These are phyloP conservation scores for Metarhizium rileyi DNA, from an alignment of 2,329 filamentous ascomycete species.

Conservation along the genomic window DNA sequence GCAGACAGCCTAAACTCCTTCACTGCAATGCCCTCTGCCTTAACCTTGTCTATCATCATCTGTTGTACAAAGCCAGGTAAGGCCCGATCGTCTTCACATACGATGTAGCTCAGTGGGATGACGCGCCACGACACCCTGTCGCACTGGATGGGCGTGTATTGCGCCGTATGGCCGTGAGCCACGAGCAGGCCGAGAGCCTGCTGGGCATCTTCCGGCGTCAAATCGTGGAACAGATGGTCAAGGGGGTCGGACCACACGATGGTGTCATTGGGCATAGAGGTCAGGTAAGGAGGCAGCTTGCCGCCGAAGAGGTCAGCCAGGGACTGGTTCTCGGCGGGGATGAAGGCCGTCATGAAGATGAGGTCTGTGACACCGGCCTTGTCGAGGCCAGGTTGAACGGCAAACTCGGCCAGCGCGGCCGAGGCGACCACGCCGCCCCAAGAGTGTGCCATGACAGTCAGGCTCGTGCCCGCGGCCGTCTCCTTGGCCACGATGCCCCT, in stretches of 20 bases:
- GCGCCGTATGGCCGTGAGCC: not conserved
- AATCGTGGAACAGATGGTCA: slow-evolving; percentile 1
- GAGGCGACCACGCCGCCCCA: slow-evolving; percentile 3
- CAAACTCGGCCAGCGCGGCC: slow-evolving; percentile 3
- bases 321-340: not conserved
- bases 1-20: not conserved
- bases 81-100: slow-evolving; percentile 2
- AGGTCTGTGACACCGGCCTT: slow-evolving; percentile 2
- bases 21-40: not conserved
- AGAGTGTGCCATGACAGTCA: slow-evolving; percentile 4
- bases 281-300: slow-evolving; percentile 1
- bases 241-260: slow-evolving; percentile 1
- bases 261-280: not conserved
- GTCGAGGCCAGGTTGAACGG: not conserved
- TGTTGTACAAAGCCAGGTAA: slow-evolving; percentile 1
- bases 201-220: not conserved
- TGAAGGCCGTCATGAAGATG: slow-evolving; percentile 2
- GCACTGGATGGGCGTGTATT: slow-evolving; percentile 1
- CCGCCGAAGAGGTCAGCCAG: slow-evolving; percentile 3
- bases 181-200: not conserved
- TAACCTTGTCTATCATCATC: not conserved
- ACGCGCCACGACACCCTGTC: slow-evolving; percentile 2
- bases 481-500: slow-evolving; percentile 4
- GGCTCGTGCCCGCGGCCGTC: not conserved
- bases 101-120: slow-evolving; percentile 3